phyloP scores from a whole-genome alignment of 495 filamentous ascomycete species.

The Aspergillus sclerotiicarbonarius region DNA sequence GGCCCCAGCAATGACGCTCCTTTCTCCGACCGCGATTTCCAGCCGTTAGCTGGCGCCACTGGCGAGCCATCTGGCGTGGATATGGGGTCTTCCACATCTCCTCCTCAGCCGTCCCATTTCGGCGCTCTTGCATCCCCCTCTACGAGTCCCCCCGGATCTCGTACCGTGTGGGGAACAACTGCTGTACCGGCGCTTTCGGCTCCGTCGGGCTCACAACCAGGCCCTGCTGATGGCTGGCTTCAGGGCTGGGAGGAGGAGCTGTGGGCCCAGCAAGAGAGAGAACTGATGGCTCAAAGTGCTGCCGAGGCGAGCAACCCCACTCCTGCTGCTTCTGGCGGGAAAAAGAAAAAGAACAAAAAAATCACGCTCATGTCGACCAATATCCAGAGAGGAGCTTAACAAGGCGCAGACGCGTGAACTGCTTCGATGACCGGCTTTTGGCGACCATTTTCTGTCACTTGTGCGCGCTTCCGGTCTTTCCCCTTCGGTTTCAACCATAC shows the following conservation, averaged over 20 bases:
- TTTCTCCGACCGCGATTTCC: slow-evolving; percentile 59
- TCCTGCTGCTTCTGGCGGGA: slow-evolving; percentile 40
- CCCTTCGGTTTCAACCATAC: background rate
- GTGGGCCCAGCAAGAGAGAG: slow-evolving; percentile 47
- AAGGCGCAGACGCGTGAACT: background rate
- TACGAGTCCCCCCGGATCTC: slow-evolving; percentile 68
- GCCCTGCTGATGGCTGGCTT: slow-evolving; percentile 73
- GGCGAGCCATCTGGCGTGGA: slow-evolving; percentile 41
- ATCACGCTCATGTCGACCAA: slow-evolving; percentile 93
- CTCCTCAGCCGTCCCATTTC: slow-evolving; percentile 57
- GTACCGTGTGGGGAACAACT: slow-evolving; percentile 87
- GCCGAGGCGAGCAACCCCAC: slow-evolving; percentile 27
- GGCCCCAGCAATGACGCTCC: slow-evolving; percentile 34
- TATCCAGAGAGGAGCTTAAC: slow-evolving; percentile 60
- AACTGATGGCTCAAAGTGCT: slow-evolving; percentile 36
- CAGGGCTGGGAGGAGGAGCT: slow-evolving; percentile 72
- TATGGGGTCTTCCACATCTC: slow-evolving; percentile 52
- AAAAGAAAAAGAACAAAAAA: slow-evolving; percentile 91
- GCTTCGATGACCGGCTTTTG: background rate
- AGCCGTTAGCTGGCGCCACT: slow-evolving; percentile 55
- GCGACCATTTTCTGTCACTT: background rate
- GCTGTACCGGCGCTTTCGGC: slow-evolving; percentile 55
- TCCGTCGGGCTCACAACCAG: slow-evolving; percentile 34
- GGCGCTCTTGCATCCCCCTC: slow-evolving; percentile 68
- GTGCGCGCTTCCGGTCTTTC: background rate